Percentiles rank a stretch among this genome's conserved stretches.
These are phyloP conservation scores for Ophiostoma sp. DNA, from an alignment of 2,329 filamentous ascomycete genomes.

Conservation along the genomic window DNA sequence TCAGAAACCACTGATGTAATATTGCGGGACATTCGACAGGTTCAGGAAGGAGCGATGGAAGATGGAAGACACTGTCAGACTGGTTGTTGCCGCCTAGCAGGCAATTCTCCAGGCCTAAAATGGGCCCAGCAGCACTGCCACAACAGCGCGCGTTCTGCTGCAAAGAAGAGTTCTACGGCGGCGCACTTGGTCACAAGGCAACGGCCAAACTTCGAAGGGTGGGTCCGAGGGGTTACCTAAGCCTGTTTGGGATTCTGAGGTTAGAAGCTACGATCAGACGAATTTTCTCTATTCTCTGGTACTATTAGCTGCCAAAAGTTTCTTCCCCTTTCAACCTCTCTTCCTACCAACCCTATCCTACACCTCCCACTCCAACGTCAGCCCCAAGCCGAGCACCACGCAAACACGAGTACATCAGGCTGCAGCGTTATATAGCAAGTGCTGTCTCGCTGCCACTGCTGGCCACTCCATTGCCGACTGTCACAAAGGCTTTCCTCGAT, in stretches of 20 bases:
- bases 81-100: not conserved
- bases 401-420: not conserved
- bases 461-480: not conserved
- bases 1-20: conserved; percentile 5
- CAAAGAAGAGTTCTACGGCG: conserved; percentile 3
- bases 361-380: not conserved
- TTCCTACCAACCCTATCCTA: not conserved
- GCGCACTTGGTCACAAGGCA: conserved; percentile 8
- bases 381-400: not conserved
- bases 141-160: conserved; percentile 8
- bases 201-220: not conserved
- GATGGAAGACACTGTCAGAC: not conserved
- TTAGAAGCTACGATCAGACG: not conserved
- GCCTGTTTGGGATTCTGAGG: not conserved
- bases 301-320: not conserved
- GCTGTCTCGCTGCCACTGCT: not conserved
- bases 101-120: not conserved
- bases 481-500: not conserved
- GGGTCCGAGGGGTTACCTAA: not conserved
- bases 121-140: conserved; percentile 10
- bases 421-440: not conserved
- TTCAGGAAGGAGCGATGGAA: not conserved
- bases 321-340: not conserved
- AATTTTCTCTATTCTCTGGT: not conserved
- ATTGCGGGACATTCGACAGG: conserved; percentile 2